phyloP scores from a whole-genome alignment of 208 protist species.

The Crithidia brevicula region DNA sequence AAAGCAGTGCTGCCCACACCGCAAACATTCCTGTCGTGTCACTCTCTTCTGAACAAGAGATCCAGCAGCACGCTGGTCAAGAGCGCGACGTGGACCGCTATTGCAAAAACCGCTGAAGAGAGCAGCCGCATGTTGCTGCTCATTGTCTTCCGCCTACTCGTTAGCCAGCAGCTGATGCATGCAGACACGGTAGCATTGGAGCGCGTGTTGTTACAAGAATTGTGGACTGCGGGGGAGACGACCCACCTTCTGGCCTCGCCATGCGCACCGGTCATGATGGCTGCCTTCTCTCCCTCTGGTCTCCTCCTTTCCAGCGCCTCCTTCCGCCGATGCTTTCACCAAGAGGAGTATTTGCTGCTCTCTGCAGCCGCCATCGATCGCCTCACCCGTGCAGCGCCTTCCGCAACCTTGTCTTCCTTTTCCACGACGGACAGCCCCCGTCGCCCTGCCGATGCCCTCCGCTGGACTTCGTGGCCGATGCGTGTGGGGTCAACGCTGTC shows the following conservation, averaged over 20 bases:
- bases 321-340: slow-evolving; percentile 38
- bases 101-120: slow-evolving; percentile 24
- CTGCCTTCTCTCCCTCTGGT: slow-evolving; percentile 61
- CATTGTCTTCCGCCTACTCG: slow-evolving; percentile 12
- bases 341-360: slow-evolving; percentile 49
- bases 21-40: slow-evolving; percentile 1
- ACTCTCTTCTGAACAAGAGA: slow-evolving; percentile 5
- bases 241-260: background rate
- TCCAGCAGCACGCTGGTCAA: background rate
- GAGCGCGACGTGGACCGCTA: slow-evolving; percentile 19
- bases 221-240: slow-evolving; percentile 7
- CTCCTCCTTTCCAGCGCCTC: slow-evolving; percentile 51
- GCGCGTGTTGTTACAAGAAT: slow-evolving; percentile 18
- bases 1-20: too few relatives aligned
- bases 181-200: background rate
- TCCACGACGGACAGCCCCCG: too few relatives aligned
- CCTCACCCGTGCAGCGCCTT: slow-evolving; percentile 22
- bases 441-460: slow-evolving; percentile 12
- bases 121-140: slow-evolving; percentile 12
- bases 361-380: slow-evolving; percentile 56
- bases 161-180: background rate
- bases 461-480: slow-evolving; percentile 30
- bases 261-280: slow-evolving; percentile 18
- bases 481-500: background rate
- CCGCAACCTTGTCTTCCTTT: background rate